A percentile compares a stretch with the other conserved stretches of the same genome.
These are phyloP conservation scores for Eucalyptus lansdowneana DNA, from an alignment of 345 rosid genomes.

Conservation along the genomic window DNA sequence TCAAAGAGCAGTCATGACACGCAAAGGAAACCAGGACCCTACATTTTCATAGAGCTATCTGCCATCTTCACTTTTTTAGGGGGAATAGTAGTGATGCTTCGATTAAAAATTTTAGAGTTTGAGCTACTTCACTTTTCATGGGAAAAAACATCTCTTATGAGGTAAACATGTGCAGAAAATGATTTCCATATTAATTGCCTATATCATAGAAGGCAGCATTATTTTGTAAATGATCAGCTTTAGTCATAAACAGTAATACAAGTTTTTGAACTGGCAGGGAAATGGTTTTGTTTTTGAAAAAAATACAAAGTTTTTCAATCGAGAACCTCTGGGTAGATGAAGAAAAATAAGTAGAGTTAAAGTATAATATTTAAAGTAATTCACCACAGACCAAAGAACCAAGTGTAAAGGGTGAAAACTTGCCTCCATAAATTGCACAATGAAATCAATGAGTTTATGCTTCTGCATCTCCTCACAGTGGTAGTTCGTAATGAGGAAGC, in stretches of 20 bases:
- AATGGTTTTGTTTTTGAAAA: neutral
- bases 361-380: neutral
- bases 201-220: neutral
- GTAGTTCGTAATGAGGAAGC: constrained; percentile 93
- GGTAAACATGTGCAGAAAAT: neutral
- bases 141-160: neutral
- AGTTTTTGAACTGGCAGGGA: neutral
- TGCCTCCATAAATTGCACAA: constrained; percentile 98
- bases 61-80: neutral
- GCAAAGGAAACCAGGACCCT: neutral
- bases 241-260: neutral
- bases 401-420: constrained; percentile 9
- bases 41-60: neutral
- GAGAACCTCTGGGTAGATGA: neutral
- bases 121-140: neutral
- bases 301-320: neutral
- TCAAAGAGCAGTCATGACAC: neutral
- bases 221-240: neutral
- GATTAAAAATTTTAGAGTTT: neutral
- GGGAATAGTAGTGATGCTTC: neutral
- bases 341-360: neutral
- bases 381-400: neutral
- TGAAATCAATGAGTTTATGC: constrained; percentile 89
- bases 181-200: neutral
- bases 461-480: constrained; percentile 99